Evolutionary conservation across 352 stramenopile species (phyloP), one percentile per base, ranked within the genome.

Genomic region (Thalassiosira allenii): DNA sequence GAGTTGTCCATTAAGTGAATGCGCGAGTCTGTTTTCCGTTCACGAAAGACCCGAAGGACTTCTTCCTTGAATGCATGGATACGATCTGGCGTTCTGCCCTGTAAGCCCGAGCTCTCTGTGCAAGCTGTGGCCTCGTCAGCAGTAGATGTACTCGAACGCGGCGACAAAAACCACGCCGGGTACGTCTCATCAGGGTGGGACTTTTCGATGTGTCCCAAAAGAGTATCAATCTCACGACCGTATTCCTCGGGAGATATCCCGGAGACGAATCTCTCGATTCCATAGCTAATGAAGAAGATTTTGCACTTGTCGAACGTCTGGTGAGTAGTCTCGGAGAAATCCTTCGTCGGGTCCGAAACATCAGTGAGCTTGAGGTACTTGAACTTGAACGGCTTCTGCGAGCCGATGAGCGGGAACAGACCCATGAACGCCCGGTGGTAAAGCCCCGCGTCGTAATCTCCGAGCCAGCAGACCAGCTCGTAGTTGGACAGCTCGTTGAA

Each of bases 301-400:
- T 89, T 89, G 57, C 83, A 89, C 65, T 89, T 89, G 29, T 75
- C 63, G 44, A 85, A 83, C 22, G 43, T 69, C 2, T 69, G 22
- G 37, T 82, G 74, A 1, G 56, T 51, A 29, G 61, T 47, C 23
- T 76, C 34, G n/a, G 44, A 57, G 66, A 81, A 89, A 34, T 74
- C 33, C 30, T 30, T 22, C 62, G 75, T 81, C 2, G 83, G 83
- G 30, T 57, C 63, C 37, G 8, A 58, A 14, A 80, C 76, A 81
- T 33, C 53, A 44, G 0, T 56, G 30, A 72, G 59, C 33, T 43
- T 49, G 40, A 87, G 66, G 17, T 79, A 77, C 33, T 89, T 75
- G 59, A 89, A 89, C 30, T 89, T 89, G 61, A 89, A 89, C 12
- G 83, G 83, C 22, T 74, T 57, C 37, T 89, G 83, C 22, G 30